Evolutionary conservation across 2,329 filamentous ascomycete genomes (phyloP).

Genomic region (Aspergillus fumigatiaffinis): DNA sequence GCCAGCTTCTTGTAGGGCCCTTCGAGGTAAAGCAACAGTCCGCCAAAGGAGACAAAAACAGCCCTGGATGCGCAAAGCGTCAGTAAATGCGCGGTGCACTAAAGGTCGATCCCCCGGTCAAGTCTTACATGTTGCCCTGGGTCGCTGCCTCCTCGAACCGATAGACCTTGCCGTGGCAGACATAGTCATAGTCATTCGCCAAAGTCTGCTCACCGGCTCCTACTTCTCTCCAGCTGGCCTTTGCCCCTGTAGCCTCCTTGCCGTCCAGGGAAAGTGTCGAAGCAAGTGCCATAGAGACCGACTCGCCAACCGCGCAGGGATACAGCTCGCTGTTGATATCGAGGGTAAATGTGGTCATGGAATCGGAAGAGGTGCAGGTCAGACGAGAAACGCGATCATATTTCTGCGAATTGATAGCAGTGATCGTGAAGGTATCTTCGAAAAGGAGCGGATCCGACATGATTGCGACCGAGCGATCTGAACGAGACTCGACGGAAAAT

Average conservation of each 20-base stretch:
- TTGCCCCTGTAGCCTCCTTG: slow-evolving; percentile 63
- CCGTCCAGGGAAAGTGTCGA: slow-evolving; percentile 85
- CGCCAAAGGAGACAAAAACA: slow-evolving; percentile 90
- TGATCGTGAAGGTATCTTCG: slow-evolving; percentile 86
- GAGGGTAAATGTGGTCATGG: slow-evolving; percentile 71
- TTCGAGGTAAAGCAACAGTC: slow-evolving; percentile 82
- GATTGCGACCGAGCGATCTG: slow-evolving; percentile 38
- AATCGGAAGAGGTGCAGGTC: slow-evolving; percentile 70
- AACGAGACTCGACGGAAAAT: neutral
- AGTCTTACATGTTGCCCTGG: slow-evolving; percentile 77
- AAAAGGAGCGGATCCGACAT: slow-evolving; percentile 88
- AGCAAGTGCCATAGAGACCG: slow-evolving; percentile 74
- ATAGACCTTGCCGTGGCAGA: slow-evolving; percentile 51
- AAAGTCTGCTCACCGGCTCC: slow-evolving; percentile 55
- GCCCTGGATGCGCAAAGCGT: slow-evolving; percentile 58
- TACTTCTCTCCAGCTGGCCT: slow-evolving; percentile 71
- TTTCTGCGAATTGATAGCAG: slow-evolving; percentile 73
- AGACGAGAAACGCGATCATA: slow-evolving; percentile 95
- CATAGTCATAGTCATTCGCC: slow-evolving; percentile 50
- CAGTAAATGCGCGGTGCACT: neutral
- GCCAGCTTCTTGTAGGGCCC: slow-evolving; percentile 96
- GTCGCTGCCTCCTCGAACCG: slow-evolving; percentile 54
- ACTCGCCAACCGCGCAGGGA: slow-evolving; percentile 69
- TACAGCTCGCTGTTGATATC: slow-evolving; percentile 96
- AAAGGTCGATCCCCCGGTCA: neutral